These are phyloP conservation scores for Phytophthora boehmeriae DNA, from an alignment of 352 stramenopile genomes.

Conservation along the genomic window DNA sequence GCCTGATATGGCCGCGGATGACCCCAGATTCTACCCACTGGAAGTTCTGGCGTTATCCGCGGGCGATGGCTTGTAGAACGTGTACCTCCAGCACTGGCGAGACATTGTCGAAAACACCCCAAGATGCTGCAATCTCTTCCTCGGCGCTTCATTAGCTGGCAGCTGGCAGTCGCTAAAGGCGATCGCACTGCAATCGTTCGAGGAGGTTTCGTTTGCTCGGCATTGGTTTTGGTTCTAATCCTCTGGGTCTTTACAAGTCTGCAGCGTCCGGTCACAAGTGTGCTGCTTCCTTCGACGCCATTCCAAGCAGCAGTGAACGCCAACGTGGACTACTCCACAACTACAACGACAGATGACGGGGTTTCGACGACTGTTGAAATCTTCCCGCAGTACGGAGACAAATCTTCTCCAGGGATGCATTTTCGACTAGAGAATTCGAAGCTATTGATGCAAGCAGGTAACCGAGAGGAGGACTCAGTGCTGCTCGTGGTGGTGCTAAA, in stretches of 20 bases:
- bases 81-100: too few species aligned
- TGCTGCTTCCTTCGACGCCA: constrained; percentile 12
- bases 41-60: too few species aligned
- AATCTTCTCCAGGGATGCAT: constrained; percentile 5
- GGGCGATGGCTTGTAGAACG: too few species aligned
- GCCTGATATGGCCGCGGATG: too few species aligned
- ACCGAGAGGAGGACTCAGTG: constrained; percentile 19
- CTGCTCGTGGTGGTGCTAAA: constrained; percentile 27
- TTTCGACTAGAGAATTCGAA: constrained; percentile 9
- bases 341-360: background rate
- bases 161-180: constrained; percentile 4
- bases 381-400: constrained; percentile 15
- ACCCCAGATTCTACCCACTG: too few species aligned
- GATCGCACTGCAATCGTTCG: constrained; percentile 4
- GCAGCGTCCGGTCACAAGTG: background rate
- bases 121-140: background rate
- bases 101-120: too few species aligned
- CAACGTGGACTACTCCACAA: background rate
- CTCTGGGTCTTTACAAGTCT: background rate
- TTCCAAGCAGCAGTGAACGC: constrained; percentile 8
- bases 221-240: constrained; percentile 1
- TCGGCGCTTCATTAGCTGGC: constrained; percentile 10
- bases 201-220: background rate
- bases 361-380: constrained; percentile 1
- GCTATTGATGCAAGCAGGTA: constrained; percentile 6